Conservation (phyloP, 2,329 filamentous ascomycete species). For the Fusarium sublunatum region DNA sequence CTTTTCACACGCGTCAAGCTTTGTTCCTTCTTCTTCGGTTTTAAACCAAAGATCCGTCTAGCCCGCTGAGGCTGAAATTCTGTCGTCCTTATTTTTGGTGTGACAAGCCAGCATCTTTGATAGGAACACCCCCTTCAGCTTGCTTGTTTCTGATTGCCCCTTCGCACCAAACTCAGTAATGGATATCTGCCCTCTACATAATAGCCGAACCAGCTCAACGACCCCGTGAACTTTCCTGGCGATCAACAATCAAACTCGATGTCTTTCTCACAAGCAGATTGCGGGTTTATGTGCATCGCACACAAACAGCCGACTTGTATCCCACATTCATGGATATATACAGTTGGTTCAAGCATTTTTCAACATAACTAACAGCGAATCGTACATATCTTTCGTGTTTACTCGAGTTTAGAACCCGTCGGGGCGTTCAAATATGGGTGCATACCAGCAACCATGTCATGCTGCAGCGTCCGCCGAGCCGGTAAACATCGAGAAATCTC, state of each 20-base stretch:
- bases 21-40: conserved; percentile 8
- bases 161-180: neutral
- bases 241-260: conserved; percentile 31
- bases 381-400: neutral
- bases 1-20: conserved; percentile 10
- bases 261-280: conserved; percentile 28
- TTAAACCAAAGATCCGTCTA: conserved; percentile 24
- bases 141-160: neutral
- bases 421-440: neutral
- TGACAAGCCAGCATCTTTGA: neutral
- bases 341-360: conserved; percentile 3
- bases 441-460: neutral
- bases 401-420: neutral
- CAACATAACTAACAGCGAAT: neutral
- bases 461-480: neutral
- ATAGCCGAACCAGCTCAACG: conserved; percentile 21
- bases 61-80: conserved; percentile 34
- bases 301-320: conserved; percentile 7
- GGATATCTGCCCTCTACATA: neutral
- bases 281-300: conserved; percentile 13
- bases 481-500: neutral
- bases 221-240: conserved; percentile 14
- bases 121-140: conserved; percentile 13
- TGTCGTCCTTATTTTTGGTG: conserved; percentile 13
- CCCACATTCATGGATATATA: conserved; percentile 1